Evolutionary conservation across 495 filamentous ascomycete genomes (phyloP).

Genomic region (Aspergillus sclerotiicarbonarius): DNA sequence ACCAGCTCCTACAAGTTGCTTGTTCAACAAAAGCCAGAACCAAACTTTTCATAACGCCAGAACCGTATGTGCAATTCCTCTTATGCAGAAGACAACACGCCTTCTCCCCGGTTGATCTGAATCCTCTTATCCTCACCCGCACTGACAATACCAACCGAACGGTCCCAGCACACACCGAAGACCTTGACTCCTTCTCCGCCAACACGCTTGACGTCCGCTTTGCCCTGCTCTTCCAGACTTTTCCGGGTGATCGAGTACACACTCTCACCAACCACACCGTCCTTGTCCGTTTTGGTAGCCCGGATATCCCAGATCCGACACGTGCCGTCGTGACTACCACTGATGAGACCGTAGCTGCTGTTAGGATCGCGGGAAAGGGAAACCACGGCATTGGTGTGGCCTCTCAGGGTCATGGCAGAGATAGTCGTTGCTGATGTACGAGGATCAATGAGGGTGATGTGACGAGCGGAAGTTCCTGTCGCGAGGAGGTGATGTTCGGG

Average conservation of each 20-base stretch:
- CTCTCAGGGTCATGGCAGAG: slow-evolving; percentile 80
- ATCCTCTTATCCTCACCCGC: slow-evolving; percentile 89
- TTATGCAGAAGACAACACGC: slow-evolving; percentile 41
- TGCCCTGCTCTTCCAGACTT: slow-evolving; percentile 53
- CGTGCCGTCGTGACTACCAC: slow-evolving; percentile 84
- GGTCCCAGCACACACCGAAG: slow-evolving; percentile 86
- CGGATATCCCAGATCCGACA: slow-evolving; percentile 91
- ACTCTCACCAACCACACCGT: slow-evolving; percentile 69
- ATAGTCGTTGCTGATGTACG: slow-evolving; percentile 69
- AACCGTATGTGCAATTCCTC: slow-evolving; percentile 32
- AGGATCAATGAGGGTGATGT: slow-evolving; percentile 88
- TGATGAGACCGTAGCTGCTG: slow-evolving; percentile 76
- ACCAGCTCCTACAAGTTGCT: slow-evolving; percentile 1
- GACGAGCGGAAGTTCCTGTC: slow-evolving; percentile 78
- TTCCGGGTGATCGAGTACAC: slow-evolving; percentile 80
- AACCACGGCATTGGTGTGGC: slow-evolving; percentile 82
- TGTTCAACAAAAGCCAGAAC: slow-evolving; percentile 16
- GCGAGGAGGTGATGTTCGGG: slow-evolving; percentile 70
- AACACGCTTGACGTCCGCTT: slow-evolving; percentile 48
- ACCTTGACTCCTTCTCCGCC: slow-evolving; percentile 84
- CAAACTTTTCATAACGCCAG: slow-evolving; percentile 42
- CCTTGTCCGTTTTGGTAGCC: slow-evolving; percentile 62
- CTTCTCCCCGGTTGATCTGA: slow-evolving; percentile 76
- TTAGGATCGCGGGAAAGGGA: slow-evolving; percentile 66
- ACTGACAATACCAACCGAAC: slow-evolving; percentile 80